Conservation (phyloP, 2,329 filamentous ascomycete species). For the Xylaria multiplex region DNA sequence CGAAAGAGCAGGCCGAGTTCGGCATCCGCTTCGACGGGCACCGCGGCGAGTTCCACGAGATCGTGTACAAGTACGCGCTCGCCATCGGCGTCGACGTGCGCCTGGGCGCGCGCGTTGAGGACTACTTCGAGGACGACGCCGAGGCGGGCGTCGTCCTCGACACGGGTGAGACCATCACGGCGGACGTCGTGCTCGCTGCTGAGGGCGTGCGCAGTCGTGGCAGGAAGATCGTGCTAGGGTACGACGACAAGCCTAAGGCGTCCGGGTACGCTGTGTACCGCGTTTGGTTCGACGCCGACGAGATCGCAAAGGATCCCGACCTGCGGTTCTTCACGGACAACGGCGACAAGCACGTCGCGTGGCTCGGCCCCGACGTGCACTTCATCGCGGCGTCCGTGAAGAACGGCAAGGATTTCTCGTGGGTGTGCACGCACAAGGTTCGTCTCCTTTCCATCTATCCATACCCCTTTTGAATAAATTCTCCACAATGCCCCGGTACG, state of each 20-base stretch:
- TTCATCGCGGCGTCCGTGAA: constrained; percentile 64
- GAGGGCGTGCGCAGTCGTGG: constrained; percentile 60
- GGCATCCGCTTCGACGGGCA: constrained; percentile 64
- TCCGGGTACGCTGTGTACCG: constrained; percentile 59
- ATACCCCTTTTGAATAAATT: too few species aligned
- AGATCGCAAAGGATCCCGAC: constrained; percentile 57
- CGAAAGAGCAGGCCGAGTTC: constrained; percentile 51
- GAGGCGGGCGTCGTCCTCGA: constrained; percentile 43
- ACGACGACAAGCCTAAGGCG: constrained; percentile 55
- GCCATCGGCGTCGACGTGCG: constrained; percentile 61
- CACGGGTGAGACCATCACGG: constrained; percentile 52
- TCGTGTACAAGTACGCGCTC: constrained; percentile 62
- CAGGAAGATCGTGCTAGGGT: constrained; percentile 57
- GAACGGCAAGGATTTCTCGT: constrained; percentile 61
- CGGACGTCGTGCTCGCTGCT: constrained; percentile 53
- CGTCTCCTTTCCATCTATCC: constrained; percentile 19
- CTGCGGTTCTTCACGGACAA: constrained; percentile 58
- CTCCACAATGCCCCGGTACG: neutral
- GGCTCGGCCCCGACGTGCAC: constrained; percentile 64
- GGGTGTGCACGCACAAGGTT: constrained; percentile 64
- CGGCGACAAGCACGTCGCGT: constrained; percentile 62
- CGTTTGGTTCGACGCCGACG: constrained; percentile 56
- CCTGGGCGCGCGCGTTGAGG: constrained; percentile 55
- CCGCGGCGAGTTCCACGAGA: constrained; percentile 62
- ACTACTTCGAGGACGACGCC: constrained; percentile 56